phyloP scores from a whole-genome alignment of 345 rosid genomes.

The Melaleuca alternifolia region DNA sequence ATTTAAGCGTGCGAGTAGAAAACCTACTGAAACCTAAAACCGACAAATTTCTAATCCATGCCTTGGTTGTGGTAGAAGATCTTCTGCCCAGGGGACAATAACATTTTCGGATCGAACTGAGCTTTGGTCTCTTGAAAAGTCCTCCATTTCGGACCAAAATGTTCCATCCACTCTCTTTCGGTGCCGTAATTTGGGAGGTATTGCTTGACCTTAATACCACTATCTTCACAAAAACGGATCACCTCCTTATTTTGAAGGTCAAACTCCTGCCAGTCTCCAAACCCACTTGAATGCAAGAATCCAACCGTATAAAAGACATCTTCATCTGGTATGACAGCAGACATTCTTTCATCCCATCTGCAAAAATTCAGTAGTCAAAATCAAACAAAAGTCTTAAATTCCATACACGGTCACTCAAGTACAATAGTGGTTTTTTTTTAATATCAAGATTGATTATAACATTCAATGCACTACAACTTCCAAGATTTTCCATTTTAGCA shows the following conservation, averaged over 20 bases:
- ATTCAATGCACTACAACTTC: no score
- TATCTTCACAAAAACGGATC: neutral
- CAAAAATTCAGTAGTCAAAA: neutral
- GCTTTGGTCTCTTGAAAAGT: neutral
- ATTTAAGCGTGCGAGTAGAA: neutral
- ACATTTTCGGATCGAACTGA: constrained; percentile 6
- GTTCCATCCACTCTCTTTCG: constrained; percentile 3
- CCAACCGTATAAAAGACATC: constrained; percentile 8
- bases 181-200: constrained; percentile 2
- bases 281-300: constrained; percentile 4
- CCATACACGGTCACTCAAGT: neutral
- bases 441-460: no score
- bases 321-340: constrained; percentile 5
- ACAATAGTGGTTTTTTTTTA: no score
- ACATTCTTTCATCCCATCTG: constrained; percentile 9
- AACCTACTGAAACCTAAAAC: neutral
- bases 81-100: constrained; percentile 11
- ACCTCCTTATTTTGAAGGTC: constrained; percentile 6
- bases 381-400: neutral
- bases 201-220: neutral
- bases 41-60: neutral
- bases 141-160: constrained; percentile 10
- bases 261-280: neutral
- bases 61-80: neutral
- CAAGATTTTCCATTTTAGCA: no score